Percentiles rank a stretch among this genome's conserved stretches.
Evolutionary conservation across 495 filamentous ascomycete species (phyloP).

Genomic region (Xylaria cubensis): DNA sequence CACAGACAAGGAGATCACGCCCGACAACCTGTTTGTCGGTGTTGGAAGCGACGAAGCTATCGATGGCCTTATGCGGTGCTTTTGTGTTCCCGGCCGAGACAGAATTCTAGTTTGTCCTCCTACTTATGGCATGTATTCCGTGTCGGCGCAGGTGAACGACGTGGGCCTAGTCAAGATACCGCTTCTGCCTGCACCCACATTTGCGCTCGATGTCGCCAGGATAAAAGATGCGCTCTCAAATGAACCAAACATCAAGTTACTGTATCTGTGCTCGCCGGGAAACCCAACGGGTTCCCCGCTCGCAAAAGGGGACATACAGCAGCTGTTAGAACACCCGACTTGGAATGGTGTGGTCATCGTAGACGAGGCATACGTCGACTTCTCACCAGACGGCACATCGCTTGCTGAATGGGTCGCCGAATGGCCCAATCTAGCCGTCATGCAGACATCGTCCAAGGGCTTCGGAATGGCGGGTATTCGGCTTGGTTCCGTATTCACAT

Average conservation of each 20-base stretch:
- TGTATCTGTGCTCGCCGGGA: constrained; percentile 91
- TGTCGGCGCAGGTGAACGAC: constrained; percentile 93
- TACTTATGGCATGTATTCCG: constrained; percentile 97
- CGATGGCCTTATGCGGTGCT: constrained; percentile 89
- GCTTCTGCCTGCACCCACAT: constrained; percentile 64
- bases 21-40: constrained; percentile 89
- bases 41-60: constrained; percentile 97
- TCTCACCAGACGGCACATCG: constrained; percentile 77
- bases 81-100: constrained; percentile 86
- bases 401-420: constrained; percentile 93
- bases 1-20: constrained; percentile 73
- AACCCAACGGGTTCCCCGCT: constrained; percentile 88
- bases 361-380: constrained; percentile 98
- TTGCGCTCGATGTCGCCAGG: constrained; percentile 72
- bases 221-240: constrained; percentile 69
- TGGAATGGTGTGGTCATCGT: constrained; percentile 96
- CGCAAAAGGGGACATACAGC: constrained; percentile 73
- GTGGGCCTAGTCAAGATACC: constrained; percentile 84
- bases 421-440: constrained; percentile 96
- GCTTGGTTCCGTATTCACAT: constrained; percentile 70
- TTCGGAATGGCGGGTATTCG: constrained; percentile 95
- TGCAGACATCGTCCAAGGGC: constrained; percentile 96
- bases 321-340: constrained; percentile 81
- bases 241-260: constrained; percentile 76
- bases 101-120: constrained; percentile 93